Base-by-base conservation (phyloP, 768 basidiomycete species). In the Favolaschia claudopus region DNA sequence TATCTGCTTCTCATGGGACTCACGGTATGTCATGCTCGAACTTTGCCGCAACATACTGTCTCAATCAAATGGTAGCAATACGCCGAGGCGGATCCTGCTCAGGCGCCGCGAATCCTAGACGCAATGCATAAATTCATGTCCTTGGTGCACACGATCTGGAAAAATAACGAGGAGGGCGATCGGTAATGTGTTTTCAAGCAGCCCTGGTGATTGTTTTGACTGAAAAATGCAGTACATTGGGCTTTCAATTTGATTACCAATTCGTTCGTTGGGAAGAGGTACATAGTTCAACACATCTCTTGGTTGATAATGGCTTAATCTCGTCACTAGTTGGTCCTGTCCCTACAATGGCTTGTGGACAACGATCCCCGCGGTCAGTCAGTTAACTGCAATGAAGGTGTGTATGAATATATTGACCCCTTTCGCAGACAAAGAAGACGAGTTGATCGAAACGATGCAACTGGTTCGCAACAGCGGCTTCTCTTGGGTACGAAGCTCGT, bases 181-280 rank as follows among this genome's bases (percentile, higher is more conserved):
- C 70, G 71, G 1, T 73, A n/a, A n/a, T n/a, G n/a, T n/a, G n/a
- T n/a, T n/a, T n/a, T n/a, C n/a, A n/a, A n/a, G n/a, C n/a, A n/a
- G n/a, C n/a, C n/a, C n/a, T n/a, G n/a, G n/a, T n/a, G n/a, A n/a
- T n/a, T n/a, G n/a, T n/a, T n/a, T n/a, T n/a, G n/a, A n/a, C n/a
- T n/a, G n/a, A n/a, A n/a, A n/a, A n/a, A n/a, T n/a, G n/a, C n/a
- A n/a, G n/a, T n/a, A n/a, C 70, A 2, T 70, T 74, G 60, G 79
- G 79, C 1, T 79, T 78, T 67, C 75, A 80, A 53, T 78, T 74
- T 36, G 74, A 75, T 46, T 79, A 79, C 54, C 79, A 80, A 43
- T 78, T 60, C 32, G 78, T 80, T 6, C 71, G 78, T 19, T 79
- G 75, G 77, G 78, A 78, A 64, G 78, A 78, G 69, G 77, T 76